Evolutionary conservation across 2,329 filamentous ascomycete species (phyloP), one percentile per base, ranked within the genome.

Genomic region (Aspergillus bombycis): DNA sequence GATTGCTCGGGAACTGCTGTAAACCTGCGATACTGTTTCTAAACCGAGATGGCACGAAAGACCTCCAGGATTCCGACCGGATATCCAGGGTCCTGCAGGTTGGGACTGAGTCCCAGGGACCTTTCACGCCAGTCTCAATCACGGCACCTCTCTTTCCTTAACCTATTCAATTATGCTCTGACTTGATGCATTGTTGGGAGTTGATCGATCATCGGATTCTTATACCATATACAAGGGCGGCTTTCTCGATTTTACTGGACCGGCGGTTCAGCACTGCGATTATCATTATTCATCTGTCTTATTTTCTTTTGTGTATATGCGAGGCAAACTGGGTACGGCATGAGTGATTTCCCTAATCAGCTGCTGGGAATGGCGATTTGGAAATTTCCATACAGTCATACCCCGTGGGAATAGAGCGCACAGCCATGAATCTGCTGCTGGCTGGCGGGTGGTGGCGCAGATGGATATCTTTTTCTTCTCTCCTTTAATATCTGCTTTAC

Each of bases 131-230:
- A 19, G 34, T 64, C 55, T 61, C 58, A 58, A 41, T 55, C 43
- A 45, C 30, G 36, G 19, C 26, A n/a, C 41, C 63, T 66, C 63
- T 61, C 58, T 62, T 57, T 55, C 61, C 57, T 41, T 62, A 57
- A 30, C 58, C 54, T 64, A 38, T 63, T 61, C 43, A 57, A 61
- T 62, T 57, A 61, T 63, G 58, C 64, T 66, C 64, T 61, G 62
- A 64, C 62, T 68, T 68, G 66, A 68, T 74, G 72, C 74, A 75
- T 75, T 71, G 65, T 62, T 66, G 68, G 72, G 72, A 72, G 72
- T 74, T 74, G 69, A 67, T 70, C 65, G 56, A 67, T 67, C 62
- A 66, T 65, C 60, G 57, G 43, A 54, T 54, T 54, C 57, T 68
- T 64, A 68, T 72, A 70, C 60, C 68, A 66, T 59, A 54, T 53